Evolutionary conservation across 2,329 filamentous ascomycete genomes (phyloP).

Genomic region (Cladosporium sp.): DNA sequence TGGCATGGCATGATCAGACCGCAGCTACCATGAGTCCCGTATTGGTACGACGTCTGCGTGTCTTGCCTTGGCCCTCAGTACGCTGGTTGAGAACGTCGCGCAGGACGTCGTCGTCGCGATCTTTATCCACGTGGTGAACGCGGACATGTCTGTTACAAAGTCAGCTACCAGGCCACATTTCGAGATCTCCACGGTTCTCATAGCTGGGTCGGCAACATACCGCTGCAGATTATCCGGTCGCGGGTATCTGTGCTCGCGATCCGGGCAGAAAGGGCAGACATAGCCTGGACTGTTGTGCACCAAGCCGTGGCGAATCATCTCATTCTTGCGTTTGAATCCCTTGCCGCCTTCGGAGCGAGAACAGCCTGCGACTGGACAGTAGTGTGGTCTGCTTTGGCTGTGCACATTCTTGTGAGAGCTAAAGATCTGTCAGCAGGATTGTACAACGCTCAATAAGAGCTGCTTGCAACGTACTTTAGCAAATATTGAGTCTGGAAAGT

Average conservation of each 20-base stretch:
- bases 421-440: constrained; percentile 9
- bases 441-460: not conserved
- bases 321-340: constrained; percentile 69
- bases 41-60: constrained; percentile 66
- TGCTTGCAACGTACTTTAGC: constrained; percentile 58
- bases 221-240: constrained; percentile 93
- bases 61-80: constrained; percentile 78
- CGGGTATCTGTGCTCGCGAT: constrained; percentile 91
- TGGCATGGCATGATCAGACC: not conserved
- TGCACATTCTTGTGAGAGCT: constrained; percentile 72
- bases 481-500: constrained; percentile 78
- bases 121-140: constrained; percentile 86
- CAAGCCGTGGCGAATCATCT: constrained; percentile 75
- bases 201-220: constrained; percentile 50
- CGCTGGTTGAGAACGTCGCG: constrained; percentile 83
- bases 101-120: constrained; percentile 79
- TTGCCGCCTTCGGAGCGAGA: constrained; percentile 61
- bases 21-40: constrained; percentile 6
- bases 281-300: constrained; percentile 95
- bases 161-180: constrained; percentile 12
- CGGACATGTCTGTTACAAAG: constrained; percentile 72
- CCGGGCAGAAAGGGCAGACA: constrained; percentile 92
- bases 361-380: constrained; percentile 60
- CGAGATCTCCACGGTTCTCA: too few species aligned
- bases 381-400: constrained; percentile 63